Percentiles rank a stretch among this genome's conserved stretches.
These are phyloP conservation scores for Rosa lucieae DNA, from an alignment of 306 rosid species.

Conservation along the genomic window DNA sequence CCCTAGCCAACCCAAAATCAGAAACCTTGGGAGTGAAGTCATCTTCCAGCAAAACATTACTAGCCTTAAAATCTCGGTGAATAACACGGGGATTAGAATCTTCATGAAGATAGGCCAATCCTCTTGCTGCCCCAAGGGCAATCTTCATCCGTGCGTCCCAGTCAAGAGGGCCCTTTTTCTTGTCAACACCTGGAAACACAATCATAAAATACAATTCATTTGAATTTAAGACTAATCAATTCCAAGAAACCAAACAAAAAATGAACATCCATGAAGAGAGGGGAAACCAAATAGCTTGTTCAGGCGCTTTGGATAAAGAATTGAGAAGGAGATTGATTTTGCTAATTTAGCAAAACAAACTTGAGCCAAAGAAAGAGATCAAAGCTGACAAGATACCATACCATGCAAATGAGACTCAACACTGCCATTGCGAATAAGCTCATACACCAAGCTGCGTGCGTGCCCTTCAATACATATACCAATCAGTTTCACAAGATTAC, in stretches of 20 bases:
- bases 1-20: constrained; percentile 97
- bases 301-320: background rate
- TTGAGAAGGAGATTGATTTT: background rate
- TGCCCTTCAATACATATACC: constrained; percentile 91
- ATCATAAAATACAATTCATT: constrained; percentile 21
- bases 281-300: background rate
- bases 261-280: background rate
- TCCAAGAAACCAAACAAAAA: background rate
- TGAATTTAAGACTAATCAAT: constrained; percentile 8
- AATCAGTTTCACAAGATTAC: constrained; percentile 93
- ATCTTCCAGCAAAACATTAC: constrained; percentile 84
- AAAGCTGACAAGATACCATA: constrained; percentile 31
- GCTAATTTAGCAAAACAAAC: constrained; percentile 7
- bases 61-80: constrained; percentile 94
- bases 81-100: constrained; percentile 96
- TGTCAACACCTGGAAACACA: constrained; percentile 66
- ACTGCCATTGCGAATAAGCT: constrained; percentile 88
- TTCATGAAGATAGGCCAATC: constrained; percentile 95
- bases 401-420: constrained; percentile 99
- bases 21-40: constrained; percentile 96
- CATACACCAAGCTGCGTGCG: constrained; percentile 83
- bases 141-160: constrained; percentile 94
- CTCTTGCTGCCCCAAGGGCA: constrained; percentile 98
- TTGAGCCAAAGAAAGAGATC: constrained; percentile 13
- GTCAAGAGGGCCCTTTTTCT: constrained; percentile 64